phyloP scores from a whole-genome alignment of 1,284 basidiomycete genomes.

The Pseudozyma sp. region DNA sequence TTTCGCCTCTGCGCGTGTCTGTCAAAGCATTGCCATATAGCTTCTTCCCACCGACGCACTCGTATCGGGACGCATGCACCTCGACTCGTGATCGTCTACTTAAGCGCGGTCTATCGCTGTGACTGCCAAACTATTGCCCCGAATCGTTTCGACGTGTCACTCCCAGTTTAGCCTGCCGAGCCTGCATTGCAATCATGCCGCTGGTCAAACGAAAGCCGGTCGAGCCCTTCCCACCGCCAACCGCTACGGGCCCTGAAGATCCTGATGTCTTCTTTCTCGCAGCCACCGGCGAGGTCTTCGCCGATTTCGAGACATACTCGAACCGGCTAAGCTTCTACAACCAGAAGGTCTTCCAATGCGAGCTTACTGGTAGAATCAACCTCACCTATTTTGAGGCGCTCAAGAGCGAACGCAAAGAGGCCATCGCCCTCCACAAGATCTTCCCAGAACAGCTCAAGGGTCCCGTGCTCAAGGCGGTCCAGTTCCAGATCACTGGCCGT shows the following conservation, averaged over 20 bases:
- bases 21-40: too few relatives aligned
- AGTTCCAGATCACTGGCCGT: conserved; percentile 91
- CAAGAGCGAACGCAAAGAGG: conserved; percentile 88
- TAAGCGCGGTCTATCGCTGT: too few relatives aligned
- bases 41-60: too few relatives aligned
- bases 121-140: too few relatives aligned
- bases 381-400: conserved; percentile 94
- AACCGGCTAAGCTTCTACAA: conserved; percentile 92
- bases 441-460: conserved; percentile 93
- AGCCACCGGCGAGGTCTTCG: conserved; percentile 65
- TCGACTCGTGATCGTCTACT: too few relatives aligned
- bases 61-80: too few relatives aligned
- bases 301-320: conserved; percentile 75
- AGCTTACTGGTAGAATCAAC: conserved; percentile 91
- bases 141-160: too few relatives aligned
- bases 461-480: conserved; percentile 87
- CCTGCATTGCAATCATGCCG: conserved; percentile 44
- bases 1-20: too few relatives aligned
- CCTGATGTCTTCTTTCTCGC: conserved; percentile 65
- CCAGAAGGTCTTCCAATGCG: conserved; percentile 91
- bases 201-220: conserved; percentile 65
- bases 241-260: conserved; percentile 50
- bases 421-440: conserved; percentile 84
- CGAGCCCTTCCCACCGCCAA: conserved; percentile 56
- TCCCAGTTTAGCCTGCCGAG: background rate